phyloP scores from a whole-genome alignment of 306 rosid genomes.

The Amphicarpaea edgeworthii region DNA sequence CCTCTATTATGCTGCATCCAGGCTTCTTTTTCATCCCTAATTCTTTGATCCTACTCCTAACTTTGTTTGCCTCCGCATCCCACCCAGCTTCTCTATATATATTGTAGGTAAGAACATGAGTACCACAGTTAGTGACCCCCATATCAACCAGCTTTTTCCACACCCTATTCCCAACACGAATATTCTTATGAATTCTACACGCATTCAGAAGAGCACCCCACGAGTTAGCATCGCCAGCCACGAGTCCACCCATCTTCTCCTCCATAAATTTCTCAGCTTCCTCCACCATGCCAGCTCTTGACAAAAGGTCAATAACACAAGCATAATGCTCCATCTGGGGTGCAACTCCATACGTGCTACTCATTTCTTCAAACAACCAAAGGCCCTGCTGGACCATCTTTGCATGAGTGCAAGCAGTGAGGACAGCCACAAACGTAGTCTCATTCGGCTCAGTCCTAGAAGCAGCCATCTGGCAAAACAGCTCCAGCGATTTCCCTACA shows the following conservation, averaged over 20 bases:
- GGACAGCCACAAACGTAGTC: conserved; percentile 70
- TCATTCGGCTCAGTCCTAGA: conserved; percentile 55
- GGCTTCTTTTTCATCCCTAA: conserved; percentile 74
- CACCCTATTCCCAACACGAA: conserved; percentile 67
- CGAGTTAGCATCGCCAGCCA: conserved; percentile 64
- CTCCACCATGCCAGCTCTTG: conserved; percentile 76
- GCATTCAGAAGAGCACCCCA: conserved; percentile 85
- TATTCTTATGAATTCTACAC: conserved; percentile 73
- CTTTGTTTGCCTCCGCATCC: conserved; percentile 76
- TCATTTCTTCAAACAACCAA: conserved; percentile 65
- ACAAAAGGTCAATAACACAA: conserved; percentile 67
- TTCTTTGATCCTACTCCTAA: conserved; percentile 59
- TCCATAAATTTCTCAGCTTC: conserved; percentile 80
- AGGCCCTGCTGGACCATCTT: conserved; percentile 69
- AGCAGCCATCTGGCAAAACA: conserved; percentile 59
- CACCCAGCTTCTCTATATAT: conserved; percentile 78
- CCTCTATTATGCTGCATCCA: conserved; percentile 85
- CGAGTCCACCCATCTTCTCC: conserved; percentile 79
- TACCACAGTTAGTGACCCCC: conserved; percentile 68
- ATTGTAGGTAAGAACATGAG: conserved; percentile 77
- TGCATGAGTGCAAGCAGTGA: conserved; percentile 72
- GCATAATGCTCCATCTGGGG: conserved; percentile 53
- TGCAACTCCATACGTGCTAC: conserved; percentile 40
- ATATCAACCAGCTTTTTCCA: conserved; percentile 72
- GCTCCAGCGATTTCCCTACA: conserved; percentile 62